phyloP scores from a whole-genome alignment of 2,329 filamentous ascomycete genomes.

The Venturia nashicola region DNA sequence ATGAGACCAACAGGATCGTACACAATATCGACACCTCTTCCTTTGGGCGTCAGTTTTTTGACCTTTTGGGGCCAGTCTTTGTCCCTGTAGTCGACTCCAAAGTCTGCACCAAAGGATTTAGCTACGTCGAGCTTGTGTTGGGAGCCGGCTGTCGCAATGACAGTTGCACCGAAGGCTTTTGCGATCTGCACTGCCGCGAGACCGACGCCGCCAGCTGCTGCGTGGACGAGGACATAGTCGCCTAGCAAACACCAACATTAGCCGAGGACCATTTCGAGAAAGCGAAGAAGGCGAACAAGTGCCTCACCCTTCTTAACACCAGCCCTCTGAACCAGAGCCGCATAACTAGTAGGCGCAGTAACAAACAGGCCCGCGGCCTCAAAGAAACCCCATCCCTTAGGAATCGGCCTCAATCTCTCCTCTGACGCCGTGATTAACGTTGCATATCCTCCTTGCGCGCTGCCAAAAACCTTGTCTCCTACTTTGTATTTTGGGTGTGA shows the following conservation, averaged over 20 bases:
- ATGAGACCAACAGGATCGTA: conserved; percentile 91
- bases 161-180: conserved; percentile 80
- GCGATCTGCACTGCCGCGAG: conserved; percentile 87
- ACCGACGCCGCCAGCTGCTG: conserved; percentile 83
- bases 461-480: conserved; percentile 79
- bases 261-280: not conserved
- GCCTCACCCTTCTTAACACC: conserved; percentile 47
- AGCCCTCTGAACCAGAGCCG: conserved; percentile 66
- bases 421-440: conserved; percentile 60
- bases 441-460: conserved; percentile 74
- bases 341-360: conserved; percentile 83
- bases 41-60: conserved; percentile 62
- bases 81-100: conserved; percentile 64
- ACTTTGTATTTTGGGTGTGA: conserved; percentile 48
- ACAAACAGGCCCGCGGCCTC: conserved; percentile 86
- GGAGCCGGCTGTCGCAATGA: conserved; percentile 84
- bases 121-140: conserved; percentile 71
- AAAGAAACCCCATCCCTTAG: conserved; percentile 67
- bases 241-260: conserved; percentile 29
- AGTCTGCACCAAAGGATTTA: conserved; percentile 69
- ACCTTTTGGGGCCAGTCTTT: conserved; percentile 53
- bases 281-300: not conserved
- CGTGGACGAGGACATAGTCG: conserved; percentile 82
- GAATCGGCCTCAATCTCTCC: conserved; percentile 57
- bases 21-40: conserved; percentile 74